A percentile compares a stretch with the other conserved stretches of the same genome.
phyloP scores from a whole-genome alignment of 2,329 filamentous ascomycete species.

The Trichophyton simii region DNA sequence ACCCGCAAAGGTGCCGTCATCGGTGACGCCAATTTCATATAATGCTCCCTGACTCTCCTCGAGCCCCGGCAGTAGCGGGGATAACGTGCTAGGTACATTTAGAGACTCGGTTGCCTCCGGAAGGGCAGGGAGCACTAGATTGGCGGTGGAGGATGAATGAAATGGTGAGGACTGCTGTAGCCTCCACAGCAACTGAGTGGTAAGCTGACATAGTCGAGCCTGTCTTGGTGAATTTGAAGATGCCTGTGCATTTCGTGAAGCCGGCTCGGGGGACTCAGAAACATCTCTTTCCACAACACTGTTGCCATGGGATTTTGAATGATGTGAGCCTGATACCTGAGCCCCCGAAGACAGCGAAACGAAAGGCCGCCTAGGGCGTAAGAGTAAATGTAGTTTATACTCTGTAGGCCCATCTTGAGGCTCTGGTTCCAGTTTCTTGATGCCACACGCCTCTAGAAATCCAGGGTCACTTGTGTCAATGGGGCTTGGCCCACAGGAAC shows the following conservation, averaged over 20 bases:
- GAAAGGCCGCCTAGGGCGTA: conserved; percentile 66
- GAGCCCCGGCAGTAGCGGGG: conserved; percentile 55
- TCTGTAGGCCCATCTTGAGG: conserved; percentile 90
- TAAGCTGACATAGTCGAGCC: conserved; percentile 76
- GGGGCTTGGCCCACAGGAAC: conserved; percentile 18
- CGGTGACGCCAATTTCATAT: conserved; percentile 92
- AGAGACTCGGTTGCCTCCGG: conserved; percentile 53
- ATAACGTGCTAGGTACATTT: conserved; percentile 41
- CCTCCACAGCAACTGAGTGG: conserved; percentile 88
- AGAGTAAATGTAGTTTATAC: conserved; percentile 85
- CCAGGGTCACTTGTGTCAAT: conserved; percentile 29
- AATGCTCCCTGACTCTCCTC: conserved; percentile 88
- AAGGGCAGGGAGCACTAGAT: conserved; percentile 61
- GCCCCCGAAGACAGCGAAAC: conserved; percentile 55
- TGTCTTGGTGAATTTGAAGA: conserved; percentile 60
- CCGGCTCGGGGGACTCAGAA: conserved; percentile 19
- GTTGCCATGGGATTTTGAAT: conserved; percentile 24
- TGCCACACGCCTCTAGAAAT: conserved; percentile 44
- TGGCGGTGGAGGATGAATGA: conserved; percentile 65
- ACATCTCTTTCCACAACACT: neutral
- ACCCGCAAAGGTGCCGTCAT: conserved; percentile 83
- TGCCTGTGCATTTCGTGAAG: conserved; percentile 27
- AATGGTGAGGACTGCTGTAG: conserved; percentile 89
- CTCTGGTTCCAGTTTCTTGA: conserved; percentile 73
- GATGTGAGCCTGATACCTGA: conserved; percentile 41